Percentiles rank a stretch among this genome's conserved stretches.
phyloP scores from a whole-genome alignment of 225 moss, liverwort and hornwort genomes.

The Rhytidiadelphus loreus region DNA sequence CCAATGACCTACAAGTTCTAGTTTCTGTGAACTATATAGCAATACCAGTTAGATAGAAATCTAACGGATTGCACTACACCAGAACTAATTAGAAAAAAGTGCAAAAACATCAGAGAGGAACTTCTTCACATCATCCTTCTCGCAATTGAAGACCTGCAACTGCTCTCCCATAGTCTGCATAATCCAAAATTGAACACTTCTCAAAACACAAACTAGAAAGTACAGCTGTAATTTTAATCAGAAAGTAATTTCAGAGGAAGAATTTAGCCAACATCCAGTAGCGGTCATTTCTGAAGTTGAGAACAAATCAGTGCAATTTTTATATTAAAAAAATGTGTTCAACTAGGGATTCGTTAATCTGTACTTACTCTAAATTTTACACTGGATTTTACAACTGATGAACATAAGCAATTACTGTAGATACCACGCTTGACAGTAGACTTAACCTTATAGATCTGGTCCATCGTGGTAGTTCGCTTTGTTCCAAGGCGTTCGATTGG shows the following conservation, averaged over 20 bases:
- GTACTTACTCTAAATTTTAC: not conserved
- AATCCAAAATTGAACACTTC: not conserved
- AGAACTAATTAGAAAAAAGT: conserved; percentile 10
- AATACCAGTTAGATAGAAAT: not conserved
- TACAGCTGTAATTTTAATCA: not conserved
- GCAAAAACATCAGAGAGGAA: conserved; percentile 31
- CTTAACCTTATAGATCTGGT: conserved; percentile 53
- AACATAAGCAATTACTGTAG: not conserved
- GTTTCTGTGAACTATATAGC: not conserved
- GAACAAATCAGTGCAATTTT: not conserved
- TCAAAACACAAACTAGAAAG: not conserved
- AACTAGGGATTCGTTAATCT: not conserved
- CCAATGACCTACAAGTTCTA: not conserved
- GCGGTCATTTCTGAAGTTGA: not conserved
- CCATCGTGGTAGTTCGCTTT: conserved; percentile 42
- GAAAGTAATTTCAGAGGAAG: not conserved
- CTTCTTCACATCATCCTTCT: conserved; percentile 36
- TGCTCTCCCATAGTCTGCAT: conserved; percentile 35
- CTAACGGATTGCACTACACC: not conserved
- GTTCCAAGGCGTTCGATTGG: conserved; percentile 52
- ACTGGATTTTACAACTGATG: not conserved
- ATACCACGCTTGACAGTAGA: not conserved
- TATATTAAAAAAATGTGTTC: not conserved
- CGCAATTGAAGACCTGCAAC: conserved; percentile 27
- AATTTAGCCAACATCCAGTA: not conserved